Evolutionary conservation across 495 filamentous ascomycete species (phyloP).

Genomic region (Penicillium roqueforti): DNA sequence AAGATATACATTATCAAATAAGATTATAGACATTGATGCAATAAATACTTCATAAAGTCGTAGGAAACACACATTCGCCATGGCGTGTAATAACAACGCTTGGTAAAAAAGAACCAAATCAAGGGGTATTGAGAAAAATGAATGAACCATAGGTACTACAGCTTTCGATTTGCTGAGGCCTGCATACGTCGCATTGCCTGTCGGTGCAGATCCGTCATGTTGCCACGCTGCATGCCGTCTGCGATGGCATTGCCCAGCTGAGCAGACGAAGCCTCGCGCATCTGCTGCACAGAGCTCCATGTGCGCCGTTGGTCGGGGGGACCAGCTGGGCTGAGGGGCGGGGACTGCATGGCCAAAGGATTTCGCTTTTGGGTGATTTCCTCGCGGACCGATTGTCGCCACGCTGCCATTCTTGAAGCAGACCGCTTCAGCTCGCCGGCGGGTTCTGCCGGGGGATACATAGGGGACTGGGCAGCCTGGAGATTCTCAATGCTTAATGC

Average conservation of each 20-base stretch:
- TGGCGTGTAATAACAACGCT: neutral
- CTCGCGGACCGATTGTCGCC: slow-evolving; percentile 65
- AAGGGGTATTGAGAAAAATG: slow-evolving; percentile 17
- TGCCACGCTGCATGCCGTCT: slow-evolving; percentile 69
- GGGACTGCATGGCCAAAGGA: slow-evolving; percentile 25
- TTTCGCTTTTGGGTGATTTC: slow-evolving; percentile 49
- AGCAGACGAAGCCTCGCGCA: slow-evolving; percentile 29
- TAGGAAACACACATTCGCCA: neutral
- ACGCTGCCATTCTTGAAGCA: slow-evolving; percentile 65
- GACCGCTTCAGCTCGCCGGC: slow-evolving; percentile 41
- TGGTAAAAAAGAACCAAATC: slow-evolving; percentile 6
- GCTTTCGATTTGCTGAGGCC: slow-evolving; percentile 55
- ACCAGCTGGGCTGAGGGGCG: slow-evolving; percentile 7
- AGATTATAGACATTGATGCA: slow-evolving; percentile 4
- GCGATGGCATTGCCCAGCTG: slow-evolving; percentile 55
- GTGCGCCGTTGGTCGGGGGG: slow-evolving; percentile 20
- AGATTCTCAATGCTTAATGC: slow-evolving; percentile 12
- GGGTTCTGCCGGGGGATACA: neutral
- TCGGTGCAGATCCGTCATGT: slow-evolving; percentile 72
- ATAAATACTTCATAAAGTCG: slow-evolving; percentile 6
- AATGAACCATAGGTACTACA: slow-evolving; percentile 13
- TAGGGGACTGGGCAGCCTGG: slow-evolving; percentile 16
- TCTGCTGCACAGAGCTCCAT: slow-evolving; percentile 28
- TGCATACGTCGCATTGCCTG: slow-evolving; percentile 84
- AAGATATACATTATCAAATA: slow-evolving; percentile 7